Evolutionary conservation across 805 yeast species (phyloP).

Genomic region (Peterozyma toletana): DNA sequence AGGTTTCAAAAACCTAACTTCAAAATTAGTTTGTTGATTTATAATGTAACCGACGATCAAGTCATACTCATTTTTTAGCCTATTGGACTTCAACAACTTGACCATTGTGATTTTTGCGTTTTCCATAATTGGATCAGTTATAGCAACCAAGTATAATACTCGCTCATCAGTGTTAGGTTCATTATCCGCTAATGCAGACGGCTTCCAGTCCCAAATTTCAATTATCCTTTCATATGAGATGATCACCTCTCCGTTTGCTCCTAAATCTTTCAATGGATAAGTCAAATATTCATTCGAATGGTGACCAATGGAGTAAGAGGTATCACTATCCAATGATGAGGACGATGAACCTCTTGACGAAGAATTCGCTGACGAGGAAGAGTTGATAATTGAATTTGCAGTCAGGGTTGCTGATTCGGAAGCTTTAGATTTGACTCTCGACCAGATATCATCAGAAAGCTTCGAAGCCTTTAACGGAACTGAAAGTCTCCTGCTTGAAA

Average conservation of each 20-base stretch:
- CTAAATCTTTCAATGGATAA: conserved; percentile 20
- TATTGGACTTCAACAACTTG: conserved; percentile 17
- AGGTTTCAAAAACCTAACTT: conserved; percentile 7
- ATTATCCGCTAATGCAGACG: conserved; percentile 10
- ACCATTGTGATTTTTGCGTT: conserved; percentile 14
- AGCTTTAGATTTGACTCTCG: conserved; percentile 4
- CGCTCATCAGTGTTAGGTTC: conserved; percentile 9
- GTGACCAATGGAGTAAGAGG: background rate
- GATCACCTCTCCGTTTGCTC: conserved; percentile 29
- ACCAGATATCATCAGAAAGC: conserved; percentile 4
- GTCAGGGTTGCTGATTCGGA: conserved; percentile 2
- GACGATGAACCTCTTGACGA: background rate
- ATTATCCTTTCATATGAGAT: conserved; percentile 19
- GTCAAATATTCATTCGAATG: no score
- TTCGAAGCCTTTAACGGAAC: conserved; percentile 1
- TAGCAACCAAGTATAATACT: conserved; percentile 20
- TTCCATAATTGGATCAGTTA: conserved; percentile 5
- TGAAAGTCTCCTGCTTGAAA: background rate
- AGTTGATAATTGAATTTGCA: background rate
- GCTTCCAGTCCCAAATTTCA: conserved; percentile 34
- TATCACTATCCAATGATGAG: background rate
- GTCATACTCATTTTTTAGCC: conserved; percentile 14
- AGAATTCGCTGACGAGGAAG: no score
- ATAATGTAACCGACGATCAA: conserved; percentile 10
- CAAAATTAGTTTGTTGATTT: conserved; percentile 7